Percentiles rank a stretch among this genome's conserved stretches.
phyloP scores from a whole-genome alignment of 73 alveolate species.

The Uronychia binucleata region DNA sequence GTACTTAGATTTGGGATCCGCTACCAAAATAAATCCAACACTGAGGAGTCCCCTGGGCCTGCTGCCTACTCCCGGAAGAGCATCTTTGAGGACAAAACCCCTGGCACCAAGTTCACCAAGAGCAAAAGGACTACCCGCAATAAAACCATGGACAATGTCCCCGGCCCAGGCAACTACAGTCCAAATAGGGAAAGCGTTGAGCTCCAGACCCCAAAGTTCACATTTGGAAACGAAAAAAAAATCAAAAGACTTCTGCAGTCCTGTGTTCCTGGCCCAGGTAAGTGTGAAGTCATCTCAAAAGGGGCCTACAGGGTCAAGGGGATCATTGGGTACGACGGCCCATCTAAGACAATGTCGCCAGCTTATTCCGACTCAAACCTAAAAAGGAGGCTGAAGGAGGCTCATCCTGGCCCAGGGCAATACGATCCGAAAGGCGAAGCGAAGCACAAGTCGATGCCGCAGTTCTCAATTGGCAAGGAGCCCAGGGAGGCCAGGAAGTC shows the following conservation, averaged over 20 bases:
- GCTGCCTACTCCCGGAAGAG: neutral
- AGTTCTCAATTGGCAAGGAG: slow-evolving; percentile 12
- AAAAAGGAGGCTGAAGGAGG: neutral
- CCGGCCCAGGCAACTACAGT: neutral
- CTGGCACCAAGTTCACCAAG: neutral
- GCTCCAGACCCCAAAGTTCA: neutral
- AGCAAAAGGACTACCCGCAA: neutral
- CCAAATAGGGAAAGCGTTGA: neutral
- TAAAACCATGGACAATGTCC: neutral
- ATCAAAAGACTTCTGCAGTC: neutral
- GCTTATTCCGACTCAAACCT: neutral
- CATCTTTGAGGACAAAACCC: neutral
- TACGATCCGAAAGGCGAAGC: slow-evolving; percentile 11
- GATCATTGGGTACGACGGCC: neutral
- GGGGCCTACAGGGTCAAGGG: neutral
- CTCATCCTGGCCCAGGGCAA: slow-evolving; percentile 15
- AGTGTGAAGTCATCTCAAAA: neutral
- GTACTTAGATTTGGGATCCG: neutral
- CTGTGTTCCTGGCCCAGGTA: neutral
- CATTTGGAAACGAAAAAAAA: neutral
- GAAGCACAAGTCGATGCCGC: slow-evolving; percentile 9
- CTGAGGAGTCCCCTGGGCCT: neutral
- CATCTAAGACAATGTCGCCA: neutral
- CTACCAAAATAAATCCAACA: neutral
- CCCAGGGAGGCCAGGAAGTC: neutral